Evolutionary conservation across 2,329 filamentous ascomycete genomes (phyloP), one percentile per base, ranked within the genome.

Genomic region (Alternaria consortialis): DNA sequence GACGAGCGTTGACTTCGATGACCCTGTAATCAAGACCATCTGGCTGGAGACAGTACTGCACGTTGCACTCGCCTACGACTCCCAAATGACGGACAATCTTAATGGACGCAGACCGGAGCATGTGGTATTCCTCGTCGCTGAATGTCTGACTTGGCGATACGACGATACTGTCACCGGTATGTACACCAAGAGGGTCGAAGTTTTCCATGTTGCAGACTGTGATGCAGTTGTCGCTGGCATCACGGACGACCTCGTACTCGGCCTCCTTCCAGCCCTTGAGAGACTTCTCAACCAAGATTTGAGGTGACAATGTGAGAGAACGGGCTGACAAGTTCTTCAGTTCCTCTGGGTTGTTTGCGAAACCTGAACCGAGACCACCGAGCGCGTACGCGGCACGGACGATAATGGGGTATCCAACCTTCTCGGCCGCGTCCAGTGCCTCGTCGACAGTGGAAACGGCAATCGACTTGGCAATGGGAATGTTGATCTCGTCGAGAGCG

Each of bases 201-300:
- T 98, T 98, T 81, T 97, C 93, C 92, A 96, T 96, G 84, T 96
- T 98, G 86, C 94, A 98, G 71, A 98, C 94, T 4, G 94, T 98
- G 75, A 98, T 98, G 80, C 95, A 98, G 87, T 99, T 99, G 86
- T 98, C 96, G 80, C 92, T 90, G 55, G 93, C 94, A 80, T 99
- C 95, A 73, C 95, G 92, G 65, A 98, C 95, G 59, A 98, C 95
- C 82, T 98, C 95, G 77, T 98, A 99, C 81, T 99, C 95, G 52
- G 97, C 91, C 82, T 99, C 95, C 83, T 99, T 99, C 95, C 95
- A 99, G 80, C 95, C 95, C 86, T 97, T 98, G 71, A 99, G 88
- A 53, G 93, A 97, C 83, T 98, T 98, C 85, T 99, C 95, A 60
- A 99, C 94, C 77, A 99, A 82, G 74, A 99, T 97, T 81, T 99